phyloP scores from a whole-genome alignment of 148 eudicot genomes.

The Diospyros lotus region DNA sequence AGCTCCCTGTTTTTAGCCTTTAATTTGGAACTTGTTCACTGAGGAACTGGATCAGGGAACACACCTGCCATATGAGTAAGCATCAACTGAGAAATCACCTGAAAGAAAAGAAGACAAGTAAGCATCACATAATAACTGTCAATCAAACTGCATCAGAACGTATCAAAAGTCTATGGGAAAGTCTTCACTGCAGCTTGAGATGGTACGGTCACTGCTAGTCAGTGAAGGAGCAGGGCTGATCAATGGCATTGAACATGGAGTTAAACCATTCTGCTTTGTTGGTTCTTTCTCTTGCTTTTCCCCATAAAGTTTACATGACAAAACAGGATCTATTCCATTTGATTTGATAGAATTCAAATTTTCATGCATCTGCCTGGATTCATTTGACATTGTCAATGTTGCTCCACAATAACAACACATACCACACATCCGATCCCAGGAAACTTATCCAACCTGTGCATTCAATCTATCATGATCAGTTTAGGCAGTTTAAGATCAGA shows the following conservation, averaged over 20 bases:
- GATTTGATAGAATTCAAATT: conserved; percentile 20
- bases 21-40: not conserved
- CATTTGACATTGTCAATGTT: conserved; percentile 25
- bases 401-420: conserved; percentile 32
- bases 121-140: not conserved
- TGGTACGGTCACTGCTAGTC: conserved; percentile 43
- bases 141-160: conserved; percentile 5
- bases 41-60: conserved; percentile 7
- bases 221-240: conserved; percentile 35
- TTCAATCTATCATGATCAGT: conserved; percentile 6
- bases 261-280: conserved; percentile 28
- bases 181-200: conserved; percentile 50
- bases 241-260: conserved; percentile 22
- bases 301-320: conserved; percentile 19
- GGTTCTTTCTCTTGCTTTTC: conserved; percentile 25
- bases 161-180: not conserved
- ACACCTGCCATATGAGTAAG: conserved; percentile 47
- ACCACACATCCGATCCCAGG: conserved; percentile 29
- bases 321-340: conserved; percentile 16
- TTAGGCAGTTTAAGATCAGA: not conserved
- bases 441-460: conserved; percentile 9
- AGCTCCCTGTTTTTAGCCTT: not conserved
- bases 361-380: conserved; percentile 37
- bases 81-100: conserved; percentile 69
- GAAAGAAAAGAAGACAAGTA: conserved; percentile 19